Evolutionary conservation across 2,329 filamentous ascomycete genomes (phyloP).

Genomic region (Colletotrichum neosansevieriae): DNA sequence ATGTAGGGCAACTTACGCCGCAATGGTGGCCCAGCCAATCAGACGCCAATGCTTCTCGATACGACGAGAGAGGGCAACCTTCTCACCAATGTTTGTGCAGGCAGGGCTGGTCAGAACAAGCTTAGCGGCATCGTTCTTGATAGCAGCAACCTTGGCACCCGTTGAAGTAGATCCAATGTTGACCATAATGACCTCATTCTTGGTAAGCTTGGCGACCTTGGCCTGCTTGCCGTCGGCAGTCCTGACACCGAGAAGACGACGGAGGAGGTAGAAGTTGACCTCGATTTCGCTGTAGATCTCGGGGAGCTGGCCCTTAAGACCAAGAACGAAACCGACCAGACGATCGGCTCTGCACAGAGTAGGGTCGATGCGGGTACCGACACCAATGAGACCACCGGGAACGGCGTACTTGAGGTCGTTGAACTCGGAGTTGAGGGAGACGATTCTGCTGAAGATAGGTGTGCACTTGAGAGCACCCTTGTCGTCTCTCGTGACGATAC

Average conservation of each 20-base stretch:
- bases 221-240: slow-evolving; percentile 99
- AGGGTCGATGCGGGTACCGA: slow-evolving; percentile 96
- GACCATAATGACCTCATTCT: slow-evolving; percentile 99
- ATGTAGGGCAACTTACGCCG: slow-evolving; percentile 65
- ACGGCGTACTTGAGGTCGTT: slow-evolving; percentile 98
- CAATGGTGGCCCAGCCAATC: slow-evolving; percentile 90
- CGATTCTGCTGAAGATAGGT: slow-evolving; percentile 95
- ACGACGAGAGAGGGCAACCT: slow-evolving; percentile 94
- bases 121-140: slow-evolving; percentile 98
- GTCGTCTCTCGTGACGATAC: slow-evolving; percentile 96
- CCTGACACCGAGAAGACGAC: slow-evolving; percentile 94
- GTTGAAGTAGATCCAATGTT: slow-evolving; percentile 99
- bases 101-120: slow-evolving; percentile 92
- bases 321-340: slow-evolving; percentile 97
- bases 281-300: slow-evolving; percentile 99
- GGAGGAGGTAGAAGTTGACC: slow-evolving; percentile 98
- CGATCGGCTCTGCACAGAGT: slow-evolving; percentile 99
- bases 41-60: slow-evolving; percentile 99
- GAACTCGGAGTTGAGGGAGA: slow-evolving; percentile 95
- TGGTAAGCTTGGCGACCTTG: slow-evolving; percentile 97
- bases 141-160: slow-evolving; percentile 95
- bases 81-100: slow-evolving; percentile 97
- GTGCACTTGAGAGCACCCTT: slow-evolving; percentile 95
- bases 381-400: slow-evolving; percentile 96
- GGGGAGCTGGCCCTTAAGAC: slow-evolving; percentile 91